Conservation (phyloP, 202 grass and related monocot species). For the Zoysia matrella region DNA sequence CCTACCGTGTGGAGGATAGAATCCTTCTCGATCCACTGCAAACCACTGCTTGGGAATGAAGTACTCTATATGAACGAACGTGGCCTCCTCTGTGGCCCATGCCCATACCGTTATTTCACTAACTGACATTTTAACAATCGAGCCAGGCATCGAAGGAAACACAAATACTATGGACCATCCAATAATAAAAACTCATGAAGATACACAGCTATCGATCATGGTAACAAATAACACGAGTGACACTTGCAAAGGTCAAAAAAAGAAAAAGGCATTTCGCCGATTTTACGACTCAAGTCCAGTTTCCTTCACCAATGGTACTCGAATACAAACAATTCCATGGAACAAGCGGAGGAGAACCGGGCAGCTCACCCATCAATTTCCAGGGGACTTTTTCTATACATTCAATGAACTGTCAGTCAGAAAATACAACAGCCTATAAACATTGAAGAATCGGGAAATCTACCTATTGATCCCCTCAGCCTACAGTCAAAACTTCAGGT, state of each 20-base stretch:
- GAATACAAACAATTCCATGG: constrained; percentile 2
- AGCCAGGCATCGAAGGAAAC: too few relatives aligned
- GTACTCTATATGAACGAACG: too few relatives aligned
- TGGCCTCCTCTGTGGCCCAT: too few relatives aligned
- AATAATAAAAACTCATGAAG: too few relatives aligned
- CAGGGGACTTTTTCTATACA: not conserved
- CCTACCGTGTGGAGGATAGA: too few relatives aligned
- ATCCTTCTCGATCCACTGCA: too few relatives aligned
- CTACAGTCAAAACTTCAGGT: constrained; percentile 22
- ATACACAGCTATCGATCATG: too few relatives aligned
- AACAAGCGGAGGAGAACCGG: not conserved
- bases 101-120: too few relatives aligned
- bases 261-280: not conserved
- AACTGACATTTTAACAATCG: too few relatives aligned
- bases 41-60: too few relatives aligned
- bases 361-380: too few relatives aligned
- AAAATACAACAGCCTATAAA: constrained; percentile 46
- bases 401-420: constrained; percentile 40
- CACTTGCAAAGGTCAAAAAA: not conserved
- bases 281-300: not conserved
- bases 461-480: constrained; percentile 37
- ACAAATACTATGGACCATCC: too few relatives aligned
- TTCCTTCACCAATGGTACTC: not conserved
- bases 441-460: constrained; percentile 33
- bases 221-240: not conserved